phyloP scores from a whole-genome alignment of 257 asterid species.

The Solanum commersonii region DNA sequence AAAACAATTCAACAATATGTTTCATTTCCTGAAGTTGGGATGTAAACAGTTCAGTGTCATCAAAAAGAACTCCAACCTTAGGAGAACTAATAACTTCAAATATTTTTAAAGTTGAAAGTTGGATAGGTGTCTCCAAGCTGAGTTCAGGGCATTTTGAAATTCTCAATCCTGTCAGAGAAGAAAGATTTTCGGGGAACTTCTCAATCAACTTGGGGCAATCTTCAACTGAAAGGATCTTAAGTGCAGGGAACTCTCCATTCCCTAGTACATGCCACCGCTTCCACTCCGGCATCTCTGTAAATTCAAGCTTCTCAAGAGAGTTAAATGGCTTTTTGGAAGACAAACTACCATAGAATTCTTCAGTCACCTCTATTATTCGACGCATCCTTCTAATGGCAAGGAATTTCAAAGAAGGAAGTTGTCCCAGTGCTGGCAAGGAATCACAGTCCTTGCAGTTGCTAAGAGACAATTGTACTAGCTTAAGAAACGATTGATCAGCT shows the following conservation, averaged over 20 bases:
- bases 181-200: neutral
- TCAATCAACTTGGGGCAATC: neutral
- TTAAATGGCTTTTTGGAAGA: neutral
- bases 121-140: no score
- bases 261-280: neutral
- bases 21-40: neutral
- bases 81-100: no score
- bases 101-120: no score
- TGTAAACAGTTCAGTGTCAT: no score
- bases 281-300: neutral
- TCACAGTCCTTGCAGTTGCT: neutral
- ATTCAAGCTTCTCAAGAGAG: neutral
- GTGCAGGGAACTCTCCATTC: neutral
- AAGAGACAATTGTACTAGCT: neutral
- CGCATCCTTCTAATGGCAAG: neutral
- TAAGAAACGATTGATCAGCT: neutral
- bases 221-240: neutral
- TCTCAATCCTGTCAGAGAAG: neutral
- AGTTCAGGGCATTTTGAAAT: neutral
- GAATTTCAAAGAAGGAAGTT: neutral
- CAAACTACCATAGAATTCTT: neutral
- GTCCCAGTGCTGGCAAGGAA: neutral
- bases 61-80: no score
- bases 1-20: neutral
- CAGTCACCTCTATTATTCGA: neutral